phyloP scores from a whole-genome alignment of 257 asterid species.

The Verbena officinalis region DNA sequence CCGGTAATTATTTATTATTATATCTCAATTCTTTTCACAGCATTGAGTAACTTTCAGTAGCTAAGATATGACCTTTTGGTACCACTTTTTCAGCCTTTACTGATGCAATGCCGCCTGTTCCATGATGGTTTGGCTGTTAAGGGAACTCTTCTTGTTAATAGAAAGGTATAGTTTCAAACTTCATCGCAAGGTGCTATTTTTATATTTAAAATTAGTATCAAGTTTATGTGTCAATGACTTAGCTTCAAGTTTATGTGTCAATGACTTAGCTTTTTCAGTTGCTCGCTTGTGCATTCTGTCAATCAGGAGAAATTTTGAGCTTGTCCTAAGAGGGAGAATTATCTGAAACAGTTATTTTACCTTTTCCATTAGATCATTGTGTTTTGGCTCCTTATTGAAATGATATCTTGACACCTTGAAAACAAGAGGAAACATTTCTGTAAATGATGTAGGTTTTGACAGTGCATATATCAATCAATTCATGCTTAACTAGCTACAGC shows the following conservation, averaged over 20 bases:
- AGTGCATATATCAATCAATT: not conserved
- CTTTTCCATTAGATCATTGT: too few relatives aligned
- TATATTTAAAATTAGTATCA: not conserved
- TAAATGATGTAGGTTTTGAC: not conserved
- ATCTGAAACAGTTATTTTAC: too few relatives aligned
- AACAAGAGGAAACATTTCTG: not conserved
- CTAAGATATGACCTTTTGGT: too few relatives aligned
- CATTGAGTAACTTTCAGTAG: not conserved
- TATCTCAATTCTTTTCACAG: too few relatives aligned
- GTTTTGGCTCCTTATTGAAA: too few relatives aligned
- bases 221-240: too few relatives aligned
- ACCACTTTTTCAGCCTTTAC: constrained; percentile 59
- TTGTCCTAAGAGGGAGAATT: too few relatives aligned
- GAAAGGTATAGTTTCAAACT: constrained; percentile 51
- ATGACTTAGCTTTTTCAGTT: not conserved
- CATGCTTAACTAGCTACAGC: not conserved
- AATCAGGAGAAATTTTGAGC: too few relatives aligned
- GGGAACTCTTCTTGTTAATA: constrained; percentile 84
- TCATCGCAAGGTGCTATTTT: not conserved
- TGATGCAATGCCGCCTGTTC: constrained; percentile 88
- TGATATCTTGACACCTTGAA: too few relatives aligned
- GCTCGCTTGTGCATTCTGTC: too few relatives aligned
- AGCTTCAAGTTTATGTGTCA: too few relatives aligned
- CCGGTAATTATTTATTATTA: constrained; percentile 48
- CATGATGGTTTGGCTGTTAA: constrained; percentile 73